A percentile compares a stretch with the other conserved stretches of the same genome.
These are phyloP conservation scores for Xylariaceae sp. DNA, from an alignment of 2,329 filamentous ascomycete genomes.

Conservation along the genomic window DNA sequence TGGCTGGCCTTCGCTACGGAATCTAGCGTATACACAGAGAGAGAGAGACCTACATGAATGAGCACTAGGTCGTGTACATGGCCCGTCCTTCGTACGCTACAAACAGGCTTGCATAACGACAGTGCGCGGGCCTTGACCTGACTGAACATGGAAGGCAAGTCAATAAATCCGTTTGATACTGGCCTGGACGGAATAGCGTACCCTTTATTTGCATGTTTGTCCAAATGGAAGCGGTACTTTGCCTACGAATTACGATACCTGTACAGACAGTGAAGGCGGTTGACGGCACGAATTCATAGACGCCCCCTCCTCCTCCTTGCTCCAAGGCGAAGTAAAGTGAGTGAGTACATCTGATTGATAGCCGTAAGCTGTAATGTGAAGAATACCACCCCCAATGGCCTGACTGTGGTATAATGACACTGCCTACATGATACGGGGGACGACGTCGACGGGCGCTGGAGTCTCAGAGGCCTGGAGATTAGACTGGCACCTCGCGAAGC, in stretches of 20 bases:
- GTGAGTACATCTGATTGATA: neutral
- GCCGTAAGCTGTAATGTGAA: neutral
- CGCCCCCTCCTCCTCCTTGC: neutral
- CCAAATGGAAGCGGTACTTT: neutral
- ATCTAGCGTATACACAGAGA: neutral
- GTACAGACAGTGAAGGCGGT: too few relatives aligned
- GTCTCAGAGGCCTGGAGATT: neutral
- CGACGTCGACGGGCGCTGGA: neutral
- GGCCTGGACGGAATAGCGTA: neutral
- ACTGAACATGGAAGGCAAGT: neutral
- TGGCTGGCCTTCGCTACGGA: neutral
- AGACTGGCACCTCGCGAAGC: too few relatives aligned
- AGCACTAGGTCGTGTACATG: neutral
- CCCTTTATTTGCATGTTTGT: neutral
- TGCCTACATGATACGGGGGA: neutral
- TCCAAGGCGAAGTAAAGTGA: neutral
- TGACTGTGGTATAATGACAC: neutral
- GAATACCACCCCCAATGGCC: neutral
- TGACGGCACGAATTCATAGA: neutral
- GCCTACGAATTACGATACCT: too few relatives aligned
- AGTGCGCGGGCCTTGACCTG: slow-evolving; percentile 4
- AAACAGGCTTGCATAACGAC: slow-evolving; percentile 17
- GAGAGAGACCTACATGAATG: neutral
- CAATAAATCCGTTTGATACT: slow-evolving; percentile 6
- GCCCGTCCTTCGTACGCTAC: slow-evolving; percentile 3